Conservation (phyloP, 2,329 filamentous ascomycete genomes). For the Aaosphaeria pasadenensis region DNA sequence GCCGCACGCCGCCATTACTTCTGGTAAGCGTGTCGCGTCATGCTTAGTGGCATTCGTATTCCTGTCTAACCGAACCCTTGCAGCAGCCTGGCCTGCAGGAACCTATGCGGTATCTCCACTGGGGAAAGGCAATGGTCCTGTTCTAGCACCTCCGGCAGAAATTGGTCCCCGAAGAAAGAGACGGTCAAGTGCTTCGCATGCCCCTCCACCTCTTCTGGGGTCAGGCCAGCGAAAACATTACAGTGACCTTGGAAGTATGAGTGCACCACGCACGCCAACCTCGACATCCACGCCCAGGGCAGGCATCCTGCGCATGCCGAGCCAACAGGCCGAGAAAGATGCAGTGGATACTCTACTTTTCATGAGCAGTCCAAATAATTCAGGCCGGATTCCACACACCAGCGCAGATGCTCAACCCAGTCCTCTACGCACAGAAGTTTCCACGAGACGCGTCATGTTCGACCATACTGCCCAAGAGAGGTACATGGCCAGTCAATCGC, state of each 20-base stretch:
- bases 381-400: conserved; percentile 35
- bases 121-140: conserved; percentile 11
- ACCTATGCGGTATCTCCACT: too few relatives aligned
- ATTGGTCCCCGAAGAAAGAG: conserved; percentile 32
- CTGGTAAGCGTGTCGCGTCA: conserved; percentile 10
- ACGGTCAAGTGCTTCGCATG: conserved; percentile 30
- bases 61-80: conserved; percentile 13
- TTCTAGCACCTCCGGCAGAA: conserved; percentile 33
- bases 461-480: conserved; percentile 28
- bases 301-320: conserved; percentile 64
- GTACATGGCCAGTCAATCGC: conserved; percentile 16
- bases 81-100: conserved; percentile 15
- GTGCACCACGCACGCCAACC: conserved; percentile 22
- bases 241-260: conserved; percentile 21
- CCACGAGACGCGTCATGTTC: conserved; percentile 35
- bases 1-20: conserved; percentile 20
- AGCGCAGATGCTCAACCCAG: conserved; percentile 23
- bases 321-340: conserved; percentile 72
- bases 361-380: conserved; percentile 76
- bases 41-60: too few relatives aligned
- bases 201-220: conserved; percentile 29
- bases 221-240: conserved; percentile 28
- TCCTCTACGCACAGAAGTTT: conserved; percentile 25
- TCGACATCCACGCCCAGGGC: conserved; percentile 35
- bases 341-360: conserved; percentile 78